Percentiles rank a stretch among this genome's conserved stretches.
Conservation (phyloP, 495 filamentous ascomycete genomes). For the Aspergillus nanangensis region DNA sequence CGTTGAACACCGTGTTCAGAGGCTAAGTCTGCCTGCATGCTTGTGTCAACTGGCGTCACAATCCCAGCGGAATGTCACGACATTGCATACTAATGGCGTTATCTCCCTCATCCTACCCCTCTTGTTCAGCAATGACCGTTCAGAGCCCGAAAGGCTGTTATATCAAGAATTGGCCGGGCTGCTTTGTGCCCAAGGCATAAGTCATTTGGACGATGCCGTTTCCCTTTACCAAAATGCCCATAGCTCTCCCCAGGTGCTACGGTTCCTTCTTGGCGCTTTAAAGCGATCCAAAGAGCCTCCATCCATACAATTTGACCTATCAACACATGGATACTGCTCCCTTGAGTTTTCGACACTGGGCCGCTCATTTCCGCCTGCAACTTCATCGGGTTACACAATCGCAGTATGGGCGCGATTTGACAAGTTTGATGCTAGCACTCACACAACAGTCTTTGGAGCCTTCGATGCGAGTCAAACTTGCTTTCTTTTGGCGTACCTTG, state of each 20-base stretch:
- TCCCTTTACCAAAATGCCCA: conserved; percentile 65
- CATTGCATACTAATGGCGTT: conserved; percentile 73
- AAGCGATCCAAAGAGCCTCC: conserved; percentile 69
- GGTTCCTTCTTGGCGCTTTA: conserved; percentile 71
- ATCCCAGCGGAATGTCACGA: conserved; percentile 71
- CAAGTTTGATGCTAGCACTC: conserved; percentile 73
- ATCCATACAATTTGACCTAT: conserved; percentile 91
- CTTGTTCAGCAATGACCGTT: conserved; percentile 50
- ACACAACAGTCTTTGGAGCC: conserved; percentile 93
- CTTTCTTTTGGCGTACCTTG: conserved; percentile 89
- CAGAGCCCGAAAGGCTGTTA: conserved; percentile 48
- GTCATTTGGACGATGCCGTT: conserved; percentile 71
- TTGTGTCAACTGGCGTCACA: conserved; percentile 42
- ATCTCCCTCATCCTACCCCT: conserved; percentile 67
- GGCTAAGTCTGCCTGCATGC: conserved; percentile 35
- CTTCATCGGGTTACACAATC: conserved; percentile 81
- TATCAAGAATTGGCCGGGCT: conserved; percentile 46
- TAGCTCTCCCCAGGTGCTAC: conserved; percentile 55
- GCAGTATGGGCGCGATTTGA: conserved; percentile 85
- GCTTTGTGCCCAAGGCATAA: conserved; percentile 56
- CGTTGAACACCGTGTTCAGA: conserved; percentile 21
- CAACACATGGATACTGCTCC: conserved; percentile 78
- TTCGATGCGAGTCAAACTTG: conserved; percentile 92
- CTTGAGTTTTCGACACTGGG: conserved; percentile 82
- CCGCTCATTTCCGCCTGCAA: conserved; percentile 72